Percentiles rank a stretch among this genome's conserved stretches.
Evolutionary conservation across 2,329 filamentous ascomycete genomes (phyloP).

Genomic region (Cryphonectria nitschkei): DNA sequence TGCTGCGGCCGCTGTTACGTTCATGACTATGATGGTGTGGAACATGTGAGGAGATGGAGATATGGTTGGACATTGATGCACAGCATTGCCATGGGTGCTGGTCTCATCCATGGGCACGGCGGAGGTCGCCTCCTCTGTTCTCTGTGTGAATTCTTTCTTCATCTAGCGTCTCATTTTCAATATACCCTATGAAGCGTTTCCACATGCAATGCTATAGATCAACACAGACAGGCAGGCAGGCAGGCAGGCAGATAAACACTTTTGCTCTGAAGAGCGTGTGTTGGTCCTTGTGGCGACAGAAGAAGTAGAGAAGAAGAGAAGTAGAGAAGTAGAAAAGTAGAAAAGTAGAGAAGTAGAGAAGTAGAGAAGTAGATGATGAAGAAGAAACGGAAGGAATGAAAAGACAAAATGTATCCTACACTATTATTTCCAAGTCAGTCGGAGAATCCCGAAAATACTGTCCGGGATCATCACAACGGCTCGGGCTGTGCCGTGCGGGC

Average conservation of each 20-base stretch:
- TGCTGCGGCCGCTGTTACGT: constrained; percentile 5
- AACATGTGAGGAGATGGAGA: constrained; percentile 4
- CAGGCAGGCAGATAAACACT: too few species aligned
- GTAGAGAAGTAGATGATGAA: too few species aligned
- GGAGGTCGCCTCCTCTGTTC: background rate
- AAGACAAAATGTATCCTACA: background rate
- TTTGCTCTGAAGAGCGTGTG: too few species aligned
- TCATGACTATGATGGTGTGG: background rate
- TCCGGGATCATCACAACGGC: background rate
- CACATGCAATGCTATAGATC: background rate
- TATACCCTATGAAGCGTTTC: background rate
- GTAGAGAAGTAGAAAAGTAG: too few species aligned
- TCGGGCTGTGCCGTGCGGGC: background rate
- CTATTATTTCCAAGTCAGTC: background rate
- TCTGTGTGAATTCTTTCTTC: background rate
- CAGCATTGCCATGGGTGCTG: background rate
- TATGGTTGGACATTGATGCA: background rate
- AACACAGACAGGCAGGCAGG: too few species aligned
- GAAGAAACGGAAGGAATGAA: too few species aligned
- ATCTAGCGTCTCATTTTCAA: background rate
- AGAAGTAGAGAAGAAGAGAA: too few species aligned
- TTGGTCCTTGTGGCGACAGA: background rate
- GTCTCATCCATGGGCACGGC: background rate
- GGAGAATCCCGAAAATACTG: background rate
- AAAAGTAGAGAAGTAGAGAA: too few species aligned